Percentiles rank a stretch among this genome's conserved stretches.
phyloP scores from a whole-genome alignment of 164 flowering plant genomes.

The Annona squamosa region DNA sequence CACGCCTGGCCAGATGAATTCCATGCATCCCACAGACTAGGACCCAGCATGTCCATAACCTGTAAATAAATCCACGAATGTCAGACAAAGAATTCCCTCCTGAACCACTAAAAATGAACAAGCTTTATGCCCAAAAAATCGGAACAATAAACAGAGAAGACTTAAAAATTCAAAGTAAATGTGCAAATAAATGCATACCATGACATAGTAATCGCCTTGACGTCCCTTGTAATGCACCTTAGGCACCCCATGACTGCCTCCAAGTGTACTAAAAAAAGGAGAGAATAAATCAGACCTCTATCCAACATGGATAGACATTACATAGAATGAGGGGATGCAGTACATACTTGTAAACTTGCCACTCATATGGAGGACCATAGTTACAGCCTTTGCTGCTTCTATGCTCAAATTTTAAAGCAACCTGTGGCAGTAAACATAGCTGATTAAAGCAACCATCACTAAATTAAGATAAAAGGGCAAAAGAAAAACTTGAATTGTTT shows the following conservation, averaged over 20 bases:
- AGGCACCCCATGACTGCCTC: slow-evolving; percentile 89
- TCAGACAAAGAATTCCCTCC: neutral
- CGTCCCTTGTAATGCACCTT: slow-evolving; percentile 79
- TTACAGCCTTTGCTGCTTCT: slow-evolving; percentile 89
- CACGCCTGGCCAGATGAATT: slow-evolving; percentile 80
- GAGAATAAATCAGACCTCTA: neutral
- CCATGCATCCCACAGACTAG: slow-evolving; percentile 96
- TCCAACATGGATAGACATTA: neutral
- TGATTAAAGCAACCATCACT: neutral
- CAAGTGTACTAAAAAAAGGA: slow-evolving; percentile 44
- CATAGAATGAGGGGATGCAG: neutral
- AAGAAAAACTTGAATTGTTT: neutral
- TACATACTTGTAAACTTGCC: slow-evolving; percentile 89
- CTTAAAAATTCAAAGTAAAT: neutral
- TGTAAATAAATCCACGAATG: slow-evolving; percentile 18
- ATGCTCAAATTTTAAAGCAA: slow-evolving; percentile 86
- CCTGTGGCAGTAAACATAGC: slow-evolving; percentile 32
- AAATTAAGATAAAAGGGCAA: no score
- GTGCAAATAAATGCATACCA: slow-evolving; percentile 39
- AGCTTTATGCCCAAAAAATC: neutral
- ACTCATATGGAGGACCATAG: slow-evolving; percentile 90
- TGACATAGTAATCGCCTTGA: slow-evolving; percentile 85
- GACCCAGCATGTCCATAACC: slow-evolving; percentile 97
- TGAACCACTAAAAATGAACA: neutral
- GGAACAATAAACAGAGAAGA: neutral